Evolutionary conservation across 768 basidiomycete genomes (phyloP), one percentile per base, ranked within the genome.

Genomic region (Calocera viscosa): DNA sequence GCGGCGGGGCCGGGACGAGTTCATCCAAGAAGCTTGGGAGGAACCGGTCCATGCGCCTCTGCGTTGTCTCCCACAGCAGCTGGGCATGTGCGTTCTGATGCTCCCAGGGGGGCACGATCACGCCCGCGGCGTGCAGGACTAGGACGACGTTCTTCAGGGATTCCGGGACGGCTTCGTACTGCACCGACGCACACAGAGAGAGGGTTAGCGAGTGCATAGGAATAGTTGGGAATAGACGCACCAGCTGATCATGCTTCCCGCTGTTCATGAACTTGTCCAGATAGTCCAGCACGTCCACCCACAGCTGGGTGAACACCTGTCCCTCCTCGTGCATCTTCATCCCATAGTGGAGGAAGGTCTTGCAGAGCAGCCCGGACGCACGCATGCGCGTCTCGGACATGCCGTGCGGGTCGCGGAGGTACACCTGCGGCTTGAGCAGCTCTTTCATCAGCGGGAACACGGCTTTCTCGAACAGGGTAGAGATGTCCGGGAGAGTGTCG

Each of bases 121-220:
- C 86, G 2, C 83, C 83, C 0, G 88, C 88, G 1, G 94, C 91
- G 71, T 94, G 87, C 92, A 99, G 94, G 63, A 99, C 95, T 63
- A 98, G 82, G 17, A 99, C 78, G 63, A 95, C 90, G 73, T 98
- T 98, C 78, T 97, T 98, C 72, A 99, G 82, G 1, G 94, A 94
- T 76, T 99, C 96, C 0, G 92, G 93, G 22, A 96, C 83, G 0
- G 95, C 95, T 75, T 99, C 96, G 74, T 88, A 87, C 95, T 98
- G 68, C 41, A n/a, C n/a, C n/a, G n/a, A n/a, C n/a, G n/a, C n/a
- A 11, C 26, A n/a, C 32, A 8, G 32, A 14, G 39, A 24, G 34
- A 63, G 16, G 47, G 22, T 26, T 60, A n/a, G 24, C 16, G 11
- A 60, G 30, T 60, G 53, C 16, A 26, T 24, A 10, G 16, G 10